Conservation (phyloP, 2,329 filamentous ascomycete species). For the Keithomyces neogunnii region DNA sequence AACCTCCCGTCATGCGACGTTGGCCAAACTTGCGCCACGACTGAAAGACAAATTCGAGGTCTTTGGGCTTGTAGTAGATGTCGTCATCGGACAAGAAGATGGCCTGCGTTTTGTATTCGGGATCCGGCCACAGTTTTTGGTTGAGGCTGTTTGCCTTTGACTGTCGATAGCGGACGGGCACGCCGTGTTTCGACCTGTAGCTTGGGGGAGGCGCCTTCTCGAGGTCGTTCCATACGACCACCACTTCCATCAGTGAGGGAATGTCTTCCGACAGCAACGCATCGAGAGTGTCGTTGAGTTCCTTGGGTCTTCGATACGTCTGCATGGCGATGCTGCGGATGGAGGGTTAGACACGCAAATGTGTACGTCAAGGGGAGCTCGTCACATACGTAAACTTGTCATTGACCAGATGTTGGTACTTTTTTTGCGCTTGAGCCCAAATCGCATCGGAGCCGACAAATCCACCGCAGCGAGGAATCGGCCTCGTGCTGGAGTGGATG, state of each 20-base stretch:
- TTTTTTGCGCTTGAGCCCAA: conserved; percentile 15
- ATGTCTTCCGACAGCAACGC: conserved; percentile 19
- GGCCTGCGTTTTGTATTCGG: conserved; percentile 27
- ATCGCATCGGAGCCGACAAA: conserved; percentile 6
- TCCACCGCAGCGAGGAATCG: not conserved
- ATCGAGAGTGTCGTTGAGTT: conserved; percentile 22
- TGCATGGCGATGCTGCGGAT: conserved; percentile 25
- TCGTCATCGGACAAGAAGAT: conserved; percentile 32
- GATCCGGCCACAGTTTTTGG: conserved; percentile 27
- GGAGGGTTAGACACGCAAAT: not conserved
- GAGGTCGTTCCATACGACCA: conserved; percentile 28
- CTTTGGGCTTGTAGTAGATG: conserved; percentile 27
- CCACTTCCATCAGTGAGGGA: conserved; percentile 28
- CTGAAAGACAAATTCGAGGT: conserved; percentile 32
- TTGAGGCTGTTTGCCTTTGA: conserved; percentile 27
- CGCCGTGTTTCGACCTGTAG: conserved; percentile 20
- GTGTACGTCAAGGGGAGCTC: not conserved
- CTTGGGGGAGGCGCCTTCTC: conserved; percentile 19
- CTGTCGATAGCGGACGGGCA: conserved; percentile 24
- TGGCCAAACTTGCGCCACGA: conserved; percentile 30
- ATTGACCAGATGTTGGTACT: conserved; percentile 16
- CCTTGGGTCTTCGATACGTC: conserved; percentile 26
- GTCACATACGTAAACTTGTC: conserved; percentile 24
- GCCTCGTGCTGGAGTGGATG: not conserved
- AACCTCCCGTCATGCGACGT: conserved; percentile 24